A percentile compares a stretch with the other conserved stretches of the same genome.
phyloP scores from a whole-genome alignment of 1,284 basidiomycete genomes.

The Ceratobasidium theobromae region DNA sequence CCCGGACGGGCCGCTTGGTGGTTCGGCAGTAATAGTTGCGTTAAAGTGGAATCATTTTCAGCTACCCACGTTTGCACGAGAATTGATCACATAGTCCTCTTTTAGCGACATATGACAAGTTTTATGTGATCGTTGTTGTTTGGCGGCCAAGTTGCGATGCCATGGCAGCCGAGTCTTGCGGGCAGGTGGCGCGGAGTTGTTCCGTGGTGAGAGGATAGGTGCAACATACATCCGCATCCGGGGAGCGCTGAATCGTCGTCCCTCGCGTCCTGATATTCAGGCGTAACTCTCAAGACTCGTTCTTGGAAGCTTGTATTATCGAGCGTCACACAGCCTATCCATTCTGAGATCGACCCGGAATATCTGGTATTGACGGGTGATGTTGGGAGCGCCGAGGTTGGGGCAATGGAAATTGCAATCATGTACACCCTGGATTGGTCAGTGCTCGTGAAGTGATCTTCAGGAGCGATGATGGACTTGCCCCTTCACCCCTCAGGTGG shows the following conservation, averaged over 20 bases:
- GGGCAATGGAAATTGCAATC: conserved; percentile 12
- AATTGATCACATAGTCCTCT: not conserved
- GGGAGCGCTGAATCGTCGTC: not conserved
- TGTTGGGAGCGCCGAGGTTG: conserved; percentile 15
- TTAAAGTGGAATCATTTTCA: not conserved
- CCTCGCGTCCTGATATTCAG: conserved; percentile 15
- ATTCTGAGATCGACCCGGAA: conserved; percentile 1
- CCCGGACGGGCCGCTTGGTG: not conserved
- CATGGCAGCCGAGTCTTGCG: conserved; percentile 2
- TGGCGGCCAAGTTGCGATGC: not conserved
- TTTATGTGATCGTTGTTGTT: conserved; percentile 28
- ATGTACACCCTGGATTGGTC: conserved; percentile 18
- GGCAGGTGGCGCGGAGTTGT: not conserved
- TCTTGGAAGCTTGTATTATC: not conserved
- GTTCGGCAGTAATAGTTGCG: not conserved
- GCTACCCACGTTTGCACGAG: conserved; percentile 1
- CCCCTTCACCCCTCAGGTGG: not conserved
- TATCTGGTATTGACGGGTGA: conserved; percentile 8
- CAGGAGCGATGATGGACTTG: conserved; percentile 18
- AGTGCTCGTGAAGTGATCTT: conserved; percentile 23
- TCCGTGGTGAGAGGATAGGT: not conserved
- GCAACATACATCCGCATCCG: not conserved
- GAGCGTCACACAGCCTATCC: not conserved
- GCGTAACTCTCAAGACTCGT: not conserved
- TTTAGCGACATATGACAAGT: not conserved